Conservation (phyloP, 1,284 basidiomycete genomes). For the Austropuccinia psidii region DNA sequence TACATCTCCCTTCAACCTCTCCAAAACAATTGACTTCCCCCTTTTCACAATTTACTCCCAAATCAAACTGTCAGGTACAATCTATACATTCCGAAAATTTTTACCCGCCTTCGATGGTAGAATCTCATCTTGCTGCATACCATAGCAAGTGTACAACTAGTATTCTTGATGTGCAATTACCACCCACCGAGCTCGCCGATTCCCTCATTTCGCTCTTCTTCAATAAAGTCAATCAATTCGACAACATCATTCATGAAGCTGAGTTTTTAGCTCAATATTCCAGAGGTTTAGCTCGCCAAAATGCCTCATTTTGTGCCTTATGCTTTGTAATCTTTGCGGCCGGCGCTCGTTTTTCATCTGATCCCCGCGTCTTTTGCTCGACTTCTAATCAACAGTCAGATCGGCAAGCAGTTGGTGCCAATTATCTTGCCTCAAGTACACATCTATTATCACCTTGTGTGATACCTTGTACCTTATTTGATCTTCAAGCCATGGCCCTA, state of each 20-base stretch:
- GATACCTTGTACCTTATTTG: background rate
- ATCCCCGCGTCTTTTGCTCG: slow-evolving; percentile 13
- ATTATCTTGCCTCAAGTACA: background rate
- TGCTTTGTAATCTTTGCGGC: slow-evolving; percentile 29
- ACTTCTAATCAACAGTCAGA: background rate
- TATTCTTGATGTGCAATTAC: background rate
- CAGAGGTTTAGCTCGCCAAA: background rate
- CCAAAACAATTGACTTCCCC: background rate
- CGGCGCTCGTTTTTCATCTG: slow-evolving; percentile 5
- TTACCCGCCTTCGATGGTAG: background rate
- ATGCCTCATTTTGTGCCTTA: background rate
- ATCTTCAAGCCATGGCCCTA: slow-evolving; percentile 14
- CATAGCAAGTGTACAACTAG: background rate
- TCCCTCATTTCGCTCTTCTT: slow-evolving; percentile 14
- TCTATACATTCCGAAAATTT: no score
- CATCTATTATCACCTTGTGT: background rate
- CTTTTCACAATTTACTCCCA: background rate
- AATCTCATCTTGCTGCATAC: background rate
- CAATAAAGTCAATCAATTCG: background rate
- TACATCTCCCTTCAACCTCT: background rate
- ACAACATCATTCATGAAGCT: background rate
- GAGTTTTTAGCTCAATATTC: slow-evolving; percentile 12
- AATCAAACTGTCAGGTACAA: no score
- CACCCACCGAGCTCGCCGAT: slow-evolving; percentile 3
- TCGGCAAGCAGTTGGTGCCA: slow-evolving; percentile 30